These are phyloP conservation scores for Aspergillus eucalypticola DNA, from an alignment of 2,329 filamentous ascomycete genomes.

Conservation along the genomic window DNA sequence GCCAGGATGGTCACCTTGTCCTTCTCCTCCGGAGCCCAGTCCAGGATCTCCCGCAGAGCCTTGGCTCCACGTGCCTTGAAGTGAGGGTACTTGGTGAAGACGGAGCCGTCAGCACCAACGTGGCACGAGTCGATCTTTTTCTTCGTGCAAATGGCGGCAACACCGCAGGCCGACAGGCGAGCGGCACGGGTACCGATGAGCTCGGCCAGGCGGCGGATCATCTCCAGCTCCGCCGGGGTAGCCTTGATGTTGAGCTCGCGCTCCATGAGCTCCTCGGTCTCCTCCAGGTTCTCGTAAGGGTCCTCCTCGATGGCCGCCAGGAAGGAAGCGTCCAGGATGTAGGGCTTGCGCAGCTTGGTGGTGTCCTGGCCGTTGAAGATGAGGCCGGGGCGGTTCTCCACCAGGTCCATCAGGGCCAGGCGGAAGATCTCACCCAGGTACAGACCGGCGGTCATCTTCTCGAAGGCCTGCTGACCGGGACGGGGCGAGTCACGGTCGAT, in stretches of 20 bases:
- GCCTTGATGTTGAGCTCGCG: constrained; percentile 71
- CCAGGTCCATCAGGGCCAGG: constrained; percentile 78
- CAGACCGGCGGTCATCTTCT: constrained; percentile 96
- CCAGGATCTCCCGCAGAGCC: constrained; percentile 90
- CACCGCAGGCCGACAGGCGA: constrained; percentile 88
- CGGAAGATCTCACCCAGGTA: constrained; percentile 96
- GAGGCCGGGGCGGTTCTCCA: constrained; percentile 71
- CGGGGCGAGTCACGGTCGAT: constrained; percentile 91
- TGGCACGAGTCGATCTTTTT: constrained; percentile 86
- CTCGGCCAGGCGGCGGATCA: constrained; percentile 85
- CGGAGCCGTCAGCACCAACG: constrained; percentile 93
- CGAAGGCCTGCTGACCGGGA: constrained; percentile 90
- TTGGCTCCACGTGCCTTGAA: constrained; percentile 91
- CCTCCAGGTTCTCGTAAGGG: constrained; percentile 89
- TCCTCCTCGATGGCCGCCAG: constrained; percentile 92
- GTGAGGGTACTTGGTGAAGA: constrained; percentile 99
- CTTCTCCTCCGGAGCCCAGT: constrained; percentile 83
- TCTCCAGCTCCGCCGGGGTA: constrained; percentile 78
- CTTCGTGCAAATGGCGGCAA: constrained; percentile 96
- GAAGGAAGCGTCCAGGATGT: constrained; percentile 90
- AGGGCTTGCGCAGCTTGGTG: constrained; percentile 76
- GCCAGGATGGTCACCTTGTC: constrained; percentile 86
- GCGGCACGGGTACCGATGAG: constrained; percentile 93
- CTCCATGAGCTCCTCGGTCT: constrained; percentile 80
- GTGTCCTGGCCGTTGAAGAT: constrained; percentile 87